These are phyloP conservation scores for Lichtheimia hyalospora DNA, from an alignment of 371 early-diverging fungal species.

Conservation along the genomic window DNA sequence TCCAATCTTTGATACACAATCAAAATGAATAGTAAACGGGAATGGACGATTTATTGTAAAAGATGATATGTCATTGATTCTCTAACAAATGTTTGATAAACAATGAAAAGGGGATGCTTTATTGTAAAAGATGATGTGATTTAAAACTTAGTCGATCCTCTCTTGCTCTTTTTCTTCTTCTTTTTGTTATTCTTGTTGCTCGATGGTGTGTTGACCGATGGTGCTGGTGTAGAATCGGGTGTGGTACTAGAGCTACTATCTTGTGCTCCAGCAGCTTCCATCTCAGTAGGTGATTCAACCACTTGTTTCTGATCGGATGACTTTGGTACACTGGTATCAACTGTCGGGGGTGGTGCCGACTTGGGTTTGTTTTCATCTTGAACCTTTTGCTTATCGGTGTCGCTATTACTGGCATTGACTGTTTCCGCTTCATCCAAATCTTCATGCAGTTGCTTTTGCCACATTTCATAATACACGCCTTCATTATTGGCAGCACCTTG, in stretches of 20 bases:
- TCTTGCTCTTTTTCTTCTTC: conserved; percentile 2
- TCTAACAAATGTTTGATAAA: too few relatives aligned
- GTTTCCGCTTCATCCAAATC: conserved; percentile 21
- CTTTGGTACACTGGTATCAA: background rate
- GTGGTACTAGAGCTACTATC: background rate
- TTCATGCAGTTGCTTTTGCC: conserved; percentile 88
- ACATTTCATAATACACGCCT: conserved; percentile 83
- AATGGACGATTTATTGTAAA: too few relatives aligned
- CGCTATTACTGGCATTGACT: background rate
- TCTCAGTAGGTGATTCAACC: conserved; percentile 13
- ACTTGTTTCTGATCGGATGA: background rate
- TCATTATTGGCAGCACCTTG: conserved; percentile 4
- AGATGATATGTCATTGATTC: too few relatives aligned
- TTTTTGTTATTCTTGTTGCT: background rate
- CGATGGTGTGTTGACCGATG: background rate
- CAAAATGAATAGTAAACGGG: too few relatives aligned
- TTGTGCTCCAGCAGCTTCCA: background rate
- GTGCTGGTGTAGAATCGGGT: background rate
- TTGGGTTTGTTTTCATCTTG: background rate
- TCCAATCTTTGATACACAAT: too few relatives aligned
- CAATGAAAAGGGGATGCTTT: too few relatives aligned
- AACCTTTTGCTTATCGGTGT: background rate
- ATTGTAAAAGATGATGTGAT: too few relatives aligned
- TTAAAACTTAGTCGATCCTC: background rate
- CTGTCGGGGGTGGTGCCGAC: background rate